Conservation (phyloP, 2,329 filamentous ascomycete genomes). For the Pestalotiopsis sp. region DNA sequence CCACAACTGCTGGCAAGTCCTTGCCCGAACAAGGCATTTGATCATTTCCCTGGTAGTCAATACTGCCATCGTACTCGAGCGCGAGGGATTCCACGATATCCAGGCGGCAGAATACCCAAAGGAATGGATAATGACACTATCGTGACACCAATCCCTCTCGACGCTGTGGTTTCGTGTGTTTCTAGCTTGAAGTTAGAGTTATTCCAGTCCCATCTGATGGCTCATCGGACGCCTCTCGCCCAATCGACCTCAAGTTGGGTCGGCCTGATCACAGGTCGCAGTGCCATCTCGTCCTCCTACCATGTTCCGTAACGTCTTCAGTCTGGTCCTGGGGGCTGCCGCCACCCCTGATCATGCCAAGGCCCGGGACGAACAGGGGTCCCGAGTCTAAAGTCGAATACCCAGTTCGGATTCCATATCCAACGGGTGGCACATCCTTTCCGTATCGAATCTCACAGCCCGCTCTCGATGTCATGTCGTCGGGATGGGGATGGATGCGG, state of each 20-base stretch:
- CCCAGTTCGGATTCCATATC: conserved; percentile 19
- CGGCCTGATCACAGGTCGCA: conserved; percentile 3
- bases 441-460: conserved; percentile 9
- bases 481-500: conserved; percentile 16
- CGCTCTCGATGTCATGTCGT: conserved; percentile 16
- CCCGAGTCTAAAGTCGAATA: neutral
- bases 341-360: conserved; percentile 9
- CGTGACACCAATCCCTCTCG: neutral
- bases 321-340: conserved; percentile 1
- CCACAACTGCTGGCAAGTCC: neutral
- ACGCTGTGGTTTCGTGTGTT: neutral
- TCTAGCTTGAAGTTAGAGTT: neutral
- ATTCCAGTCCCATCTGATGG: conserved; percentile 2
- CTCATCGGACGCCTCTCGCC: neutral
- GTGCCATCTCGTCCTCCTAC: conserved; percentile 9
- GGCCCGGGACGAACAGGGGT: conserved; percentile 9
- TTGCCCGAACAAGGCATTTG: neutral
- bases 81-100: neutral
- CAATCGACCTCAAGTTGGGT: neutral
- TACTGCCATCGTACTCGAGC: neutral
- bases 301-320: conserved; percentile 9
- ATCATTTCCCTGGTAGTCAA: neutral
- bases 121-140: neutral
- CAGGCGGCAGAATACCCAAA: neutral
- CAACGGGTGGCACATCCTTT: conserved; percentile 15